Evolutionary conservation across 495 filamentous ascomycete species (phyloP).

Genomic region (Immersiella caudata): DNA sequence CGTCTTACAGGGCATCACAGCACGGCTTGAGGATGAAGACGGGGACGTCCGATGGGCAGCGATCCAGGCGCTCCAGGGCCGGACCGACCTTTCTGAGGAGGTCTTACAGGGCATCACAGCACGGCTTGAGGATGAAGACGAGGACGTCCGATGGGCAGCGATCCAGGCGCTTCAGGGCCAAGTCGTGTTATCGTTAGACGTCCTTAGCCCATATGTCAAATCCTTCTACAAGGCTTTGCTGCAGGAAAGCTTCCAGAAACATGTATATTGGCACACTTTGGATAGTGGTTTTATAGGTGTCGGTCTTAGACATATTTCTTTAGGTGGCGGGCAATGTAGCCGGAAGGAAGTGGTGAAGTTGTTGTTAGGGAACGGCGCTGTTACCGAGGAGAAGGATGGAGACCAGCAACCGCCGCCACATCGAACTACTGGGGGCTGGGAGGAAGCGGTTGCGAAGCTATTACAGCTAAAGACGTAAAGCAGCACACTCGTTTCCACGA

Average conservation of each 20-base stretch:
- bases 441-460: not conserved
- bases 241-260: not conserved
- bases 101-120: conserved; percentile 16
- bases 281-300: conserved; percentile 7
- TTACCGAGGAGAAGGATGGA: too few species aligned
- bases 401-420: not conserved
- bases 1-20: too few species aligned
- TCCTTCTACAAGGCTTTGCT: conserved; percentile 11
- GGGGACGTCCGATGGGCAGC: conserved; percentile 9
- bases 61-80: conserved; percentile 6
- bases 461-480: not conserved
- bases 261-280: conserved; percentile 3
- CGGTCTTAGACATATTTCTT: conserved; percentile 8
- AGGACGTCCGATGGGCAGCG: conserved; percentile 6
- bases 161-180: conserved; percentile 4
- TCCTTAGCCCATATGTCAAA: conserved; percentile 5
- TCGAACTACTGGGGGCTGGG: not conserved
- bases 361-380: too few species aligned
- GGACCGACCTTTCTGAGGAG: conserved; percentile 17
- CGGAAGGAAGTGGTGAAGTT: too few species aligned
- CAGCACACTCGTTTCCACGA: not conserved
- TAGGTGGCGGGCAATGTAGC: too few species aligned
- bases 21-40: not conserved
- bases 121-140: conserved; percentile 4
- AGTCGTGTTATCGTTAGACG: conserved; percentile 1